Conservation (phyloP, 1,284 basidiomycete genomes). For the Phellopilus nigrolimitatus region DNA sequence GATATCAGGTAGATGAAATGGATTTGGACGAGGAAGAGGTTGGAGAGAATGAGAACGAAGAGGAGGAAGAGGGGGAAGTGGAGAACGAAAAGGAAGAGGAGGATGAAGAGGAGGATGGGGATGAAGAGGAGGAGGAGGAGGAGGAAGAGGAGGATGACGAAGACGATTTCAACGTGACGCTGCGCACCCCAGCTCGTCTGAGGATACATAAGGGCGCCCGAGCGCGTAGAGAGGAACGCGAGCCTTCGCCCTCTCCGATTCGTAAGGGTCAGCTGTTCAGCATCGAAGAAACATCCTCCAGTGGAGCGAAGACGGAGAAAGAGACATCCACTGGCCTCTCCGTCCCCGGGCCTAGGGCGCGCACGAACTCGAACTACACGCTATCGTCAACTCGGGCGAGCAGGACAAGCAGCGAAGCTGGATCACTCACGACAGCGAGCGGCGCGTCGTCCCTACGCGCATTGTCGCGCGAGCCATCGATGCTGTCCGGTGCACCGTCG, state of each 20-base stretch:
- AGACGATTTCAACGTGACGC: conserved; percentile 59
- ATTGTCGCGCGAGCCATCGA: conserved; percentile 7
- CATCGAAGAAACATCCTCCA: not conserved
- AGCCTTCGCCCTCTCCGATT: not conserved
- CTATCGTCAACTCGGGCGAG: conserved; percentile 12
- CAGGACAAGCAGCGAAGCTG: conserved; percentile 5
- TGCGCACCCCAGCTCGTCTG: conserved; percentile 48
- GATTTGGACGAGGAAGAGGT: conserved; percentile 8
- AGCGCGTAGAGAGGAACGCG: not conserved
- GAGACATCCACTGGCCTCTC: not conserved
- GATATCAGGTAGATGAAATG: not conserved
- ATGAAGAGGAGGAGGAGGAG: conserved; percentile 34
- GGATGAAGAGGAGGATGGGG: conserved; percentile 27
- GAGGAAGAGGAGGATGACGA: conserved; percentile 46
- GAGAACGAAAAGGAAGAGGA: conserved; percentile 27
- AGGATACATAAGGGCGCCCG: not conserved
- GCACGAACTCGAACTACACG: conserved; percentile 19
- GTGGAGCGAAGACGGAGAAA: not conserved
- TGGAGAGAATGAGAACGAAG: conserved; percentile 24
- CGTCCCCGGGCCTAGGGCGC: not conserved
- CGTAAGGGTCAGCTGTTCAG: too few species aligned
- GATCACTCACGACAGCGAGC: conserved; percentile 14
- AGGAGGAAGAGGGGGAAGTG: conserved; percentile 22
- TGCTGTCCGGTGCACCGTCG: conserved; percentile 9
- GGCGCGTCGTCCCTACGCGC: conserved; percentile 8